Conservation (phyloP, 345 rosid genomes). For the Bruguiera gymnorhiza region DNA sequence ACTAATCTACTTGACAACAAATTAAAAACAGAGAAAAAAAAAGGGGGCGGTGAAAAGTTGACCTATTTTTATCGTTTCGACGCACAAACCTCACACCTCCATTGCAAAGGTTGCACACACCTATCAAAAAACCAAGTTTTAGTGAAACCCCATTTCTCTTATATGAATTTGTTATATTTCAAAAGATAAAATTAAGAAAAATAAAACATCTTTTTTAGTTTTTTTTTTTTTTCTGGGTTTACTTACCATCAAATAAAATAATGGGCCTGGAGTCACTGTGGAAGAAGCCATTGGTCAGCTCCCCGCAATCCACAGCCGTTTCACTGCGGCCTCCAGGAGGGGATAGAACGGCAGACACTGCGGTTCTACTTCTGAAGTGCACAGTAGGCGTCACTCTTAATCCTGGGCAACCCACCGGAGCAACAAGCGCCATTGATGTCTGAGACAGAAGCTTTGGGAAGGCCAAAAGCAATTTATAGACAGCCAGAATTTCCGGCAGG, state of each 20-base stretch:
- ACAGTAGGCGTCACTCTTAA: conserved; percentile 19
- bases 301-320: conserved; percentile 43
- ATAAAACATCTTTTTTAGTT: not conserved
- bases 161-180: too few relatives aligned
- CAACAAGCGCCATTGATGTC: conserved; percentile 41
- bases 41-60: conserved; percentile 6
- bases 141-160: not conserved
- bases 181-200: not conserved
- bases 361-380: conserved; percentile 23
- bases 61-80: conserved; percentile 66
- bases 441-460: too few relatives aligned
- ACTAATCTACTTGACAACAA: not conserved
- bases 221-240: too few relatives aligned
- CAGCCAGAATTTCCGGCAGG: too few relatives aligned
- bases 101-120: conserved; percentile 87
- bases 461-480: too few relatives aligned
- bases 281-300: conserved; percentile 64
- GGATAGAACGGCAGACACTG: conserved; percentile 37
- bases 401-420: conserved; percentile 36
- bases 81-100: conserved; percentile 85
- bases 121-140: conserved; percentile 24
- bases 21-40: not conserved
- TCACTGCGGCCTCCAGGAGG: conserved; percentile 22
- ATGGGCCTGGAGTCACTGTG: conserved; percentile 73
- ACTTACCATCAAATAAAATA: conserved; percentile 83